phyloP scores from a whole-genome alignment of 2,329 filamentous ascomycete genomes.

The Anthostomella pinea region DNA sequence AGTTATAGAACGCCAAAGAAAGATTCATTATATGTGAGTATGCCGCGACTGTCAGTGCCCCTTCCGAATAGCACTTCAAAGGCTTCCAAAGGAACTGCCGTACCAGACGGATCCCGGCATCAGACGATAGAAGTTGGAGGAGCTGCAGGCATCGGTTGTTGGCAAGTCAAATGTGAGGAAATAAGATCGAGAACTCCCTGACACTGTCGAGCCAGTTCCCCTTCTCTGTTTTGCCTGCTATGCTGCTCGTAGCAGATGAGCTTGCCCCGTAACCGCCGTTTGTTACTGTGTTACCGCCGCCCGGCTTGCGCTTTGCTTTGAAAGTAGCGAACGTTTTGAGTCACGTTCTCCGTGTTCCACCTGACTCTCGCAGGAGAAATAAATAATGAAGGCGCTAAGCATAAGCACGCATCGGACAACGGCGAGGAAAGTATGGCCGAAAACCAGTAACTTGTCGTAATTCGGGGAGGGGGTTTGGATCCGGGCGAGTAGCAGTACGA shows the following conservation, averaged over 20 bases:
- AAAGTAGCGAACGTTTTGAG: constrained; percentile 61
- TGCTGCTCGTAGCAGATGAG: constrained; percentile 36
- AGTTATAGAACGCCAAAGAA: constrained; percentile 60
- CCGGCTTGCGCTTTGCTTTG: constrained; percentile 34
- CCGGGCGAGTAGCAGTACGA: constrained; percentile 35
- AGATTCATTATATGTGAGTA: constrained; percentile 60
- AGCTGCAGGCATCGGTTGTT: constrained; percentile 64
- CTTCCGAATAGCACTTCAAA: constrained; percentile 55
- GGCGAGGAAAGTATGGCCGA: constrained; percentile 30
- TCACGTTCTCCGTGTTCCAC: constrained; percentile 24
- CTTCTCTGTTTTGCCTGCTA: constrained; percentile 39
- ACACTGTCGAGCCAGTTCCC: constrained; percentile 77
- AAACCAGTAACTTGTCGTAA: constrained; percentile 18
- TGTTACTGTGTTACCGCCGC: constrained; percentile 26
- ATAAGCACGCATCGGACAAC: constrained; percentile 34
- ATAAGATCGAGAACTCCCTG: constrained; percentile 71
- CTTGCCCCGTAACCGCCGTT: constrained; percentile 44
- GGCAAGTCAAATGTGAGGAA: constrained; percentile 77
- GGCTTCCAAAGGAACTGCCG: constrained; percentile 58
- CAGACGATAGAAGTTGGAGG: constrained; percentile 50
- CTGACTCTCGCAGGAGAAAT: constrained; percentile 24
- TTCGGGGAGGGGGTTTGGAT: constrained; percentile 13
- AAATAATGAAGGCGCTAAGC: constrained; percentile 23
- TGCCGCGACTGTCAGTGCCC: constrained; percentile 51
- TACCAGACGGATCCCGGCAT: constrained; percentile 52